Percentiles rank a stretch among this genome's conserved stretches.
Conservation (phyloP, 2,329 filamentous ascomycete genomes). For the Alternaria panax region DNA sequence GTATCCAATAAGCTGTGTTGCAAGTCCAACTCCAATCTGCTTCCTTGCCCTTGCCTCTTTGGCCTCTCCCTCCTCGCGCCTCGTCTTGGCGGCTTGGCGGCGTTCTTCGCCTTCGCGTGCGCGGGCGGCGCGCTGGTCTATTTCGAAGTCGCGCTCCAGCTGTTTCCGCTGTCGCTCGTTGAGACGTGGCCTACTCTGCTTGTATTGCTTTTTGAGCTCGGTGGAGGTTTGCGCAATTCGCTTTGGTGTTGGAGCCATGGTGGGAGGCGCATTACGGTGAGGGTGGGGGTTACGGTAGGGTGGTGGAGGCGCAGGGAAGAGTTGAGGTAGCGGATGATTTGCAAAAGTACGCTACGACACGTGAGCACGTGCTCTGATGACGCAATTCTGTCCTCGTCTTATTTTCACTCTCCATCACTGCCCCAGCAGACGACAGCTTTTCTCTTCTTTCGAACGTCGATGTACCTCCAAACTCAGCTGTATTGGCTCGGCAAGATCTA, state of each 20-base stretch:
- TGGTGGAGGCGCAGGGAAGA: constrained; percentile 2
- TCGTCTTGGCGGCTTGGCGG: constrained; percentile 39
- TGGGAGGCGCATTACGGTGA: constrained; percentile 13
- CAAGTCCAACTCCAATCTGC: constrained; percentile 44
- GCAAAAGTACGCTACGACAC: constrained; percentile 14
- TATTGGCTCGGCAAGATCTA: background rate
- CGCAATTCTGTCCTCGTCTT: background rate
- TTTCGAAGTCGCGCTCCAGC: constrained; percentile 40
- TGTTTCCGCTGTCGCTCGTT: constrained; percentile 38
- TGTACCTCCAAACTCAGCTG: background rate
- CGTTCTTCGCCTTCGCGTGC: constrained; percentile 45
- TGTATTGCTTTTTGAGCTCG: constrained; percentile 45
- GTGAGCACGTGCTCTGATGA: constrained; percentile 12
- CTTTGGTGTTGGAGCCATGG: constrained; percentile 35
- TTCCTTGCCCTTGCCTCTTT: constrained; percentile 41
- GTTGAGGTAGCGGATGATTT: constrained; percentile 7
- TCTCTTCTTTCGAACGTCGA: background rate
- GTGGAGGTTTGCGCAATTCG: constrained; percentile 45
- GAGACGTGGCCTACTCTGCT: constrained; percentile 36
- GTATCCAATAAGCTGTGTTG: constrained; percentile 51
- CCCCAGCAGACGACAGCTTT: background rate
- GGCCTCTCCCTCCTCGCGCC: constrained; percentile 40
- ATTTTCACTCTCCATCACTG: background rate
- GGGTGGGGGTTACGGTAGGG: background rate
- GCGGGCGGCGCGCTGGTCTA: constrained; percentile 45